Evolutionary conservation across 345 rosid species (phyloP).

Genomic region (Lagerstroemia speciosa): DNA sequence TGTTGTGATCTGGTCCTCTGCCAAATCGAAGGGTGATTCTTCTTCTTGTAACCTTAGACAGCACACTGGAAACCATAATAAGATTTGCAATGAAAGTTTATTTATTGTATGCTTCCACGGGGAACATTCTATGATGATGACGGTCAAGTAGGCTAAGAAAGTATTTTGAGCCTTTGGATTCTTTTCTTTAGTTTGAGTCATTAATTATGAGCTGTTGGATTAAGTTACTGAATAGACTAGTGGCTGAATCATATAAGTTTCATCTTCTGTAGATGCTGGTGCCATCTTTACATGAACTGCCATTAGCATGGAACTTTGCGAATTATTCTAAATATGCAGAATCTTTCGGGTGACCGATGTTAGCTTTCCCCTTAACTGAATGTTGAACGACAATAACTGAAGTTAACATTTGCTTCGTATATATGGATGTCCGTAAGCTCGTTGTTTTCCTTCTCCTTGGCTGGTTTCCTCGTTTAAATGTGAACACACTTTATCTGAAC

Average conservation of each 20-base stretch:
- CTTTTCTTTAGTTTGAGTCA: too few relatives aligned
- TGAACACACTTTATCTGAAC: too few relatives aligned
- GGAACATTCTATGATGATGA: too few relatives aligned
- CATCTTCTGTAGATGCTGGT: neutral
- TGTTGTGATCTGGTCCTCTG: neutral
- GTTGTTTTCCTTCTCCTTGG: too few relatives aligned
- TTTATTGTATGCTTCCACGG: neutral
- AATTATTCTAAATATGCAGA: neutral
- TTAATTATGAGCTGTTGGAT: too few relatives aligned
- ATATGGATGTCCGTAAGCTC: neutral
- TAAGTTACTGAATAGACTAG: too few relatives aligned
- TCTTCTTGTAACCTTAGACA: neutral
- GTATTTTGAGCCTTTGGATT: too few relatives aligned
- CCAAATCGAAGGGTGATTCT: neutral
- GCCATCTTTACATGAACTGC: neutral
- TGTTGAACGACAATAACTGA: neutral
- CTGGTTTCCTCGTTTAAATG: too few relatives aligned
- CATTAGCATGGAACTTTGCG: neutral
- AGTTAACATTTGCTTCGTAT: neutral
- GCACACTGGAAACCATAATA: neutral
- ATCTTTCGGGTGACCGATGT: neutral
- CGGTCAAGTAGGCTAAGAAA: too few relatives aligned
- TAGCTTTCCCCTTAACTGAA: neutral
- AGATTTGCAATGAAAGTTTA: neutral
- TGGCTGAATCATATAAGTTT: too few relatives aligned